Conservation (phyloP, 2,329 filamentous ascomycete species). For the Pseudogymnoascus sp. region DNA sequence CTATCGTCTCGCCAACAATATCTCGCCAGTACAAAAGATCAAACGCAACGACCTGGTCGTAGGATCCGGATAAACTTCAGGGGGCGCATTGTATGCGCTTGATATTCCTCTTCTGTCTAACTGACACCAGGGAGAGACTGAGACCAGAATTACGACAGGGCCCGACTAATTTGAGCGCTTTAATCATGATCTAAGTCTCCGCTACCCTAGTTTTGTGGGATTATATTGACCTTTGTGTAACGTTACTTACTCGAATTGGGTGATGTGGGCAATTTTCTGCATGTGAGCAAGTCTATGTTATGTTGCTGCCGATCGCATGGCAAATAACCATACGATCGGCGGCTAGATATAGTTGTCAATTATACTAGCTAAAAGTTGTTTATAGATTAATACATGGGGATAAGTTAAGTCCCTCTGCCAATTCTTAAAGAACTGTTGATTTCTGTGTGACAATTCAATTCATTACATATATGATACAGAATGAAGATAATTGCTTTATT, state of each 20-base stretch:
- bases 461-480: not conserved
- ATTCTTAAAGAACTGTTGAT: not conserved
- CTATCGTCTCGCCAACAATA: too few relatives aligned
- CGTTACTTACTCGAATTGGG: not conserved
- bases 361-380: not conserved
- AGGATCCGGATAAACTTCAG: not conserved
- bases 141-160: not conserved
- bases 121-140: not conserved
- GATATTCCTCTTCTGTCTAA: not conserved
- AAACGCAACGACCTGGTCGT: not conserved
- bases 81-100: not conserved
- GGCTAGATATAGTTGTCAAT: not conserved
- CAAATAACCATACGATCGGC: not conserved
- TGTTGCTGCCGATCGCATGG: too few relatives aligned
- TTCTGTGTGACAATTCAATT: not conserved
- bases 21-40: too few relatives aligned
- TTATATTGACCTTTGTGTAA: not conserved
- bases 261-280: not conserved
- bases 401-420: not conserved
- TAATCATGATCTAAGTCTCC: not conserved
- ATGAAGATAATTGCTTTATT: slow-evolving; percentile 19
- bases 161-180: not conserved
- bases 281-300: not conserved
- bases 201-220: not conserved
- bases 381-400: not conserved